Evolutionary conservation across 1,139 yeast species (phyloP), one percentile per base, ranked within the genome.

Genomic region (Pichia sp.): DNA sequence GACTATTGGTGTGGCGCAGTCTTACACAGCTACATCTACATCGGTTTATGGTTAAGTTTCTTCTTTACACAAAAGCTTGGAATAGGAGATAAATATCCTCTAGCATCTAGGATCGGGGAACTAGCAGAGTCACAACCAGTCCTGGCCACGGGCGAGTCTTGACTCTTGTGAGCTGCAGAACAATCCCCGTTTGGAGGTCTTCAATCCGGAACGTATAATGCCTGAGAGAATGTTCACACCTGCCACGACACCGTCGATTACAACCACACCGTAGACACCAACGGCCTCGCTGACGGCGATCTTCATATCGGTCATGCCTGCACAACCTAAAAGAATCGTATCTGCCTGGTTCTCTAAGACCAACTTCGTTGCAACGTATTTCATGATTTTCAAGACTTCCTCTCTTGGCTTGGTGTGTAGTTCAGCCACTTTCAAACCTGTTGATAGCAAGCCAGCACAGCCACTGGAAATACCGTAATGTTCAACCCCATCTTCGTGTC

Each of bases 301-400:
- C 35, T 61, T 61, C 67, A 66, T 65, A 45, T 65, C 68, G 3
- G 65, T 54, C 70, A 66, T 66, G 10, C 70, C 70, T 38, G 69
- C 68, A 54, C 70, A 66, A 5, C 70, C 70, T 11, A 66, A 47
- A 12, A 66, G 57, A n/a, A 66, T 41, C 7, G 56, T 56, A 53
- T 66, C 70, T 4, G 69, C 68, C 32, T 64, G 65, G 11, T 45
- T 42, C 21, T 62, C 60, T 9, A 53, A 54, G 6, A 66, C 67
- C 24, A 66, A 50, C 12, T 28, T 48, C 4, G 42, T 30, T 0
- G 68, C 67, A 27, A 59, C 62, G 4, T 47, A 44, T 3, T 47
- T 48, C 65, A 66, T 65, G n/a, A 58, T 48, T 5, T 45, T 19
- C 14, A 65, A 46, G 6, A 66, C 70, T 38, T 61, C 66, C 4